Evolutionary conservation across 2,329 filamentous ascomycete species (phyloP).

Genomic region (Penicillium sp.): DNA sequence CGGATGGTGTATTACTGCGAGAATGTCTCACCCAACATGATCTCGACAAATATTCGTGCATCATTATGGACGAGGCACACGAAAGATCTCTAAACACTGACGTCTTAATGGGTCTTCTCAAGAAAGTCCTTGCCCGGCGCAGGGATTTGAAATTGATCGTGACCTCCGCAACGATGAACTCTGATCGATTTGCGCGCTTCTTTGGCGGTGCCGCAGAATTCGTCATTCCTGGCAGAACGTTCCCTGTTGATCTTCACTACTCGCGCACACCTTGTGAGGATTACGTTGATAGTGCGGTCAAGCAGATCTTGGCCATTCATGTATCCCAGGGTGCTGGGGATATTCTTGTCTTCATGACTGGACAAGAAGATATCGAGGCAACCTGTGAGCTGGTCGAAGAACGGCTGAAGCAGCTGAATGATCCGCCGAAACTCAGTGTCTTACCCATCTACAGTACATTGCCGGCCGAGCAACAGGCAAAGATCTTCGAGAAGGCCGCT

Average conservation of each 20-base stretch:
- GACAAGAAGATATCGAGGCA: slow-evolving; percentile 95
- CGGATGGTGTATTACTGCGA: slow-evolving; percentile 87
- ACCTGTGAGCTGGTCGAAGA: slow-evolving; percentile 93
- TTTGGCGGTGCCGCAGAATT: slow-evolving; percentile 96
- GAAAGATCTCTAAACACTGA: slow-evolving; percentile 95
- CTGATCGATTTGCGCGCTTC: slow-evolving; percentile 92
- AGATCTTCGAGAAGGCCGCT: slow-evolving; percentile 90
- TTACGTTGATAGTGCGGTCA: slow-evolving; percentile 95
- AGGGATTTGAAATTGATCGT: slow-evolving; percentile 95
- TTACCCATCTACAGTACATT: slow-evolving; percentile 99
- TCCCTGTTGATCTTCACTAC: slow-evolving; percentile 95
- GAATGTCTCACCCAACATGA: slow-evolving; percentile 92
- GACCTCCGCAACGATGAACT: slow-evolving; percentile 97
- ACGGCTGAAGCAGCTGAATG: slow-evolving; percentile 81
- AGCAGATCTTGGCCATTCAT: slow-evolving; percentile 92
- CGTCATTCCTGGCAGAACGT: slow-evolving; percentile 90
- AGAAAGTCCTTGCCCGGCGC: slow-evolving; percentile 87
- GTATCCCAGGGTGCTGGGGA: slow-evolving; percentile 91
- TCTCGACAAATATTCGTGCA: slow-evolving; percentile 92
- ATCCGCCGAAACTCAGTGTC: slow-evolving; percentile 91
- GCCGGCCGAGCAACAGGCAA: slow-evolving; percentile 95
- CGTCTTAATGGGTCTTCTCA: slow-evolving; percentile 94
- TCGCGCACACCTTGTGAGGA: slow-evolving; percentile 94
- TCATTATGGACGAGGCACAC: slow-evolving; percentile 99
- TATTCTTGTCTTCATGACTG: slow-evolving; percentile 98